Conservation (phyloP, 1,284 basidiomycete genomes). For the Pholiota adiposa region DNA sequence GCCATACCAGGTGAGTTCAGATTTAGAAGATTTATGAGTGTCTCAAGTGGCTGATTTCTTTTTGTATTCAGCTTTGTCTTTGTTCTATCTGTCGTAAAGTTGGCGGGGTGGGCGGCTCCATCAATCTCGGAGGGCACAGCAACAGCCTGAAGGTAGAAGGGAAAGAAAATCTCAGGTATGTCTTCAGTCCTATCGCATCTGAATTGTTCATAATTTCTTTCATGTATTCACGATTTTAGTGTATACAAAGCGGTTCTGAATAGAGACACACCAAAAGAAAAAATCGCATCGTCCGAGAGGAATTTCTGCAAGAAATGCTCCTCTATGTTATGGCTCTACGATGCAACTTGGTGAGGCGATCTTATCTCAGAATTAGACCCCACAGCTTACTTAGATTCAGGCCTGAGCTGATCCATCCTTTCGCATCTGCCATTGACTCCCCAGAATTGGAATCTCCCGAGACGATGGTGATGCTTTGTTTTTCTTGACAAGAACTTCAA, state of each 20-base stretch:
- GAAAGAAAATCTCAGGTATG: conserved; percentile 53
- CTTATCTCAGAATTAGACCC: background rate
- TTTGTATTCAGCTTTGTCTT: conserved; percentile 50
- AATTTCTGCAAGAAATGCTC: conserved; percentile 64
- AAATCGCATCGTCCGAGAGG: conserved; percentile 53
- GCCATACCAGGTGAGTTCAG: conserved; percentile 55
- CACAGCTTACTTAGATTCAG: conserved; percentile 30
- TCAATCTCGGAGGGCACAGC: conserved; percentile 58
- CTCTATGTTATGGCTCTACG: conserved; percentile 64
- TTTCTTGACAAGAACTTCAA: too few species aligned
- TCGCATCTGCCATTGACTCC: conserved; percentile 62
- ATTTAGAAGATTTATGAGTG: background rate
- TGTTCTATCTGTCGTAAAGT: conserved; percentile 71
- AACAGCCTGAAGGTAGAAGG: conserved; percentile 55
- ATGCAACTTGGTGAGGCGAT: conserved; percentile 48
- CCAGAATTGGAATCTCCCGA: conserved; percentile 50
- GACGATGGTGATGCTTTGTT: conserved; percentile 43
- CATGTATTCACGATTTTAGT: conserved; percentile 34
- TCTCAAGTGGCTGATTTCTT: background rate
- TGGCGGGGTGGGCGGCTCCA: conserved; percentile 59
- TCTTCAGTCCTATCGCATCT: background rate
- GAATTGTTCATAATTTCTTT: too few species aligned
- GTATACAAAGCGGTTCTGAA: conserved; percentile 60
- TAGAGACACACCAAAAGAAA: conserved; percentile 51
- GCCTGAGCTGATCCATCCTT: conserved; percentile 65